Evolutionary conservation across 83 land plant genomes (phyloP).

Genomic region (Thuja plicata): DNA sequence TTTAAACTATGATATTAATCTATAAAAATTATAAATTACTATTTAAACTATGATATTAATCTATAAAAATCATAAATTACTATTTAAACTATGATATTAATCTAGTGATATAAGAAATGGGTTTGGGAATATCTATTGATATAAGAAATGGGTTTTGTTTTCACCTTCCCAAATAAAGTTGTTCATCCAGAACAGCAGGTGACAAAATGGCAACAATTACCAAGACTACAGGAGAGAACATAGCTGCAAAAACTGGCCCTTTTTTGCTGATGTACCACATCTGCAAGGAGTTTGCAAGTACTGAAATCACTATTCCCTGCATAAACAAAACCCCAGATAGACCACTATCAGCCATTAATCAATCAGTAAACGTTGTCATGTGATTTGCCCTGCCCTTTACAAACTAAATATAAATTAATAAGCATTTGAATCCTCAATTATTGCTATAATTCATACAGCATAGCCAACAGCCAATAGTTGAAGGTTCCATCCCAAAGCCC

Average conservation of each 20-base stretch:
- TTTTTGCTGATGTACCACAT: slow-evolving; percentile 1
- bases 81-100: too few relatives aligned
- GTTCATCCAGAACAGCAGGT: neutral
- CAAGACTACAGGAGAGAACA: neutral
- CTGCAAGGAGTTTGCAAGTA: neutral
- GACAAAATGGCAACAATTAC: slow-evolving; percentile 3
- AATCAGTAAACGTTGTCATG: too few relatives aligned
- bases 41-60: too few relatives aligned
- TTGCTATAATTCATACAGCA: neutral
- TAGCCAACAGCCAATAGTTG: neutral
- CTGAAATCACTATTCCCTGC: slow-evolving; percentile 9
- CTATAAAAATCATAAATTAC: too few relatives aligned
- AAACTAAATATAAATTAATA: neutral
- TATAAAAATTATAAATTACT: too few relatives aligned
- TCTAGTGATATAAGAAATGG: neutral
- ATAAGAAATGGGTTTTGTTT: neutral
- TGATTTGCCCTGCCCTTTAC: too few relatives aligned
- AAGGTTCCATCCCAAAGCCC: neutral
- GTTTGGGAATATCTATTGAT: neutral
- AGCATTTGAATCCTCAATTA: neutral
- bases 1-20: too few relatives aligned
- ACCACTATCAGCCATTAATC: neutral
- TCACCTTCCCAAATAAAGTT: slow-evolving; percentile 9
- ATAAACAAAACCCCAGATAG: neutral
- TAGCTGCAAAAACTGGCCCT: slow-evolving; percentile 7